phyloP scores from a whole-genome alignment of 768 basidiomycete species.

The Amanita molliuscula region DNA sequence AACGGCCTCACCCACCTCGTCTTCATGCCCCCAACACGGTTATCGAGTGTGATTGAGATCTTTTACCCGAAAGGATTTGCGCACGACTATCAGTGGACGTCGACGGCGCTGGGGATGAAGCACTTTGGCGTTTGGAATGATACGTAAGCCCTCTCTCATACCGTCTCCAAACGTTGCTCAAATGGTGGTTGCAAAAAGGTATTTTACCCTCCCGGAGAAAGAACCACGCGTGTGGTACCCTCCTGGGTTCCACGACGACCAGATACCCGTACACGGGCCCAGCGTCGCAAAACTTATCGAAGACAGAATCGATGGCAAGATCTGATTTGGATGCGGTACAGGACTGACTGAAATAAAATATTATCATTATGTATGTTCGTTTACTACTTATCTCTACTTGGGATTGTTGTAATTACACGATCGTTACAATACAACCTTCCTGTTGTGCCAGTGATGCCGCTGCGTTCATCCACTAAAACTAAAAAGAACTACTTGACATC shows the following conservation, averaged over 20 bases:
- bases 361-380: too few species aligned
- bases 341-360: too few species aligned
- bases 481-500: too few species aligned
- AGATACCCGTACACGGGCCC: conserved; percentile 65
- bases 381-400: too few species aligned
- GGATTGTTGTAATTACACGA: too few species aligned
- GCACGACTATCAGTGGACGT: conserved; percentile 82
- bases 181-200: conserved; percentile 10
- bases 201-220: conserved; percentile 26
- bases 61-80: conserved; percentile 77
- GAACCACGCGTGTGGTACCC: conserved; percentile 56
- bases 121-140: conserved; percentile 81
- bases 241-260: conserved; percentile 74
- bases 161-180: neutral
- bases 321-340: neutral
- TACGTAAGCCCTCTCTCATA: conserved; percentile 32
- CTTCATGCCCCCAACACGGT: conserved; percentile 66
- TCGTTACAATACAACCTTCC: too few species aligned
- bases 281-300: conserved; percentile 62
- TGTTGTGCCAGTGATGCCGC: too few species aligned
- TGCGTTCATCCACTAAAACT: too few species aligned
- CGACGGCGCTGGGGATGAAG: conserved; percentile 58
- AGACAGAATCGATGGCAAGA: conserved; percentile 33
- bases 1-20: conserved; percentile 82
- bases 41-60: conserved; percentile 80